A percentile compares a stretch with the other conserved stretches of the same genome.
Evolutionary conservation across 2,329 filamentous ascomycete genomes (phyloP).

Genomic region (Penicillium sp.): DNA sequence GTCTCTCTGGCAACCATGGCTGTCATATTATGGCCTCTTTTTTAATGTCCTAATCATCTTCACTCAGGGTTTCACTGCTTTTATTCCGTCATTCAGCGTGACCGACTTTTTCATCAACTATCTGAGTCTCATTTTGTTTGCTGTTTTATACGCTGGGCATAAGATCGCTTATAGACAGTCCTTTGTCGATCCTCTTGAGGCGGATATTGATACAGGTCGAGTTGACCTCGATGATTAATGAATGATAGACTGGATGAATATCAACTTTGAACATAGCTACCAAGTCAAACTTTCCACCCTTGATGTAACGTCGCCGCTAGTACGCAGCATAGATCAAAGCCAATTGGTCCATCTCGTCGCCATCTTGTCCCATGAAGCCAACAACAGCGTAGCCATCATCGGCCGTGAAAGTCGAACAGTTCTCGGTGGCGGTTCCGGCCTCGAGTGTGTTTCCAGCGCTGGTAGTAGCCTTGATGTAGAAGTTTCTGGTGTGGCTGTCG

Average conservation of each 20-base stretch:
- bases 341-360: too few species aligned
- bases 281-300: background rate
- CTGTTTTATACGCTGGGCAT: conserved; percentile 11
- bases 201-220: conserved; percentile 5
- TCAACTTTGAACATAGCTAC: background rate
- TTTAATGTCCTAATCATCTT: conserved; percentile 12
- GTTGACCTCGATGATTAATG: conserved; percentile 1
- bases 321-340: background rate
- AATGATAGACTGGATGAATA: background rate
- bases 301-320: background rate
- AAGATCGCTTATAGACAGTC: conserved; percentile 1
- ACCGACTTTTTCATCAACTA: conserved; percentile 13
- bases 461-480: too few species aligned
- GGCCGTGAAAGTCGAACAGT: too few species aligned
- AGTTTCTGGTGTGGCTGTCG: too few species aligned
- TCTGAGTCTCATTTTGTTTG: conserved; percentile 14
- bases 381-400: too few species aligned
- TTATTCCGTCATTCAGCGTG: conserved; percentile 11
- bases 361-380: too few species aligned
- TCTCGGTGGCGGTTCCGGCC: too few species aligned
- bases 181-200: background rate
- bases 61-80: conserved; percentile 12
- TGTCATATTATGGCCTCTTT: conserved; percentile 11
- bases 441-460: too few species aligned
- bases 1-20: conserved; percentile 10